Evolutionary conservation across 148 eudicot species (phyloP).

Genomic region (Camellia sinensis): DNA sequence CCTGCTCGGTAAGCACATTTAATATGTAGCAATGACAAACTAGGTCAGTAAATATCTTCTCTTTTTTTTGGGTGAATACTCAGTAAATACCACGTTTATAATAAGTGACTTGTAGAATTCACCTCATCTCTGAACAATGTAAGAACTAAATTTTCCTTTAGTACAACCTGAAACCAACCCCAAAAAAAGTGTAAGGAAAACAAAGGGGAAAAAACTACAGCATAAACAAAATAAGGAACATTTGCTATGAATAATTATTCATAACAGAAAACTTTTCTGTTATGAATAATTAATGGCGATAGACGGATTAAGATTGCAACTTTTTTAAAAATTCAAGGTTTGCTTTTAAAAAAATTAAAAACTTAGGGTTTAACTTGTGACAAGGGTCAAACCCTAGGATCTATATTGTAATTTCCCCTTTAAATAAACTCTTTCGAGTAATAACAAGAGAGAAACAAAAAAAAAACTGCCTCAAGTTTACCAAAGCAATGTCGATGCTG

Average conservation of each 20-base stretch:
- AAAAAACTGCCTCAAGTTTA: slow-evolving; percentile 25
- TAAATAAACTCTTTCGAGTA: neutral
- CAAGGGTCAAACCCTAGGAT: too few relatives aligned
- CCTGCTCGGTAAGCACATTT: slow-evolving; percentile 20
- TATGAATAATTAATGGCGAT: too few relatives aligned
- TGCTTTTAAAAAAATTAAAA: too few relatives aligned
- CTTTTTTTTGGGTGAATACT: neutral
- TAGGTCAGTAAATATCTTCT: neutral
- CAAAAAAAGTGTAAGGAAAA: slow-evolving; percentile 13
- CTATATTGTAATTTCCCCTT: neutral
- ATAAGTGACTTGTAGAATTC: slow-evolving; percentile 22
- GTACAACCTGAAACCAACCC: slow-evolving; percentile 65
- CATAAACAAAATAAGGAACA: neutral
- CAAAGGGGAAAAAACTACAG: neutral
- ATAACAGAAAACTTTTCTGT: neutral
- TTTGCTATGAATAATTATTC: neutral
- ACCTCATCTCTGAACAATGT: slow-evolving; percentile 96
- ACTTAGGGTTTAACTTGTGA: too few relatives aligned
- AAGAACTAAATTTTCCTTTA: slow-evolving; percentile 89
- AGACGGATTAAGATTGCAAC: too few relatives aligned
- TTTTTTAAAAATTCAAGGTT: too few relatives aligned
- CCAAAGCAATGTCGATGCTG: slow-evolving; percentile 99
- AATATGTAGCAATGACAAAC: slow-evolving; percentile 12
- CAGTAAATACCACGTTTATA: slow-evolving; percentile 1
- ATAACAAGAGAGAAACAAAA: neutral